Base-by-base conservation (phyloP, 2,329 filamentous ascomycete species). In the Chaetomium globosum region DNA sequence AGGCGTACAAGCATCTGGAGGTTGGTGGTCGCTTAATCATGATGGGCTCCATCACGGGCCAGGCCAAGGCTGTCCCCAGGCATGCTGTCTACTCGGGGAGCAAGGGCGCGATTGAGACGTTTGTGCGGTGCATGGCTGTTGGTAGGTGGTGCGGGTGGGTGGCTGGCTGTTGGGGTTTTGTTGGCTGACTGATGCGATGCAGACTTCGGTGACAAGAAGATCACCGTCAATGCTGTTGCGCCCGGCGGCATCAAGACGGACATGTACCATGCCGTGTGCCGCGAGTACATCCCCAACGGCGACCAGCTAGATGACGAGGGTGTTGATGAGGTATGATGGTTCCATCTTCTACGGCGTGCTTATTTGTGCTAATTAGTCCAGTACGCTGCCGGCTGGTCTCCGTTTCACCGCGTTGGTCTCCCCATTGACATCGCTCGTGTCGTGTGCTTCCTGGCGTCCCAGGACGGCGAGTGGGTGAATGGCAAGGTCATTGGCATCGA, bases 61-160 rank as follows among this genome's bases (percentile, higher is more conserved):
- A 89, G 80, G 89, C 78, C 64, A 84, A 86, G 75, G 88, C 85
- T 57, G 88, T 92, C 21, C 87, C 87, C 67, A 85, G 87, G 73
- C 89, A 92, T 75, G 83, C 87, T 16, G 82, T 93, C 56, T 93
- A 93, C 81, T 89, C 89, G 26, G 89, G 86, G 16, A 87, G 83
- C 76, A 93, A 93, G 82, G 90, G 89, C 71, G 87, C 90, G 46
- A 88, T 92, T 67, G 90, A 92, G 77, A 89, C 88, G 12, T 91
- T 92, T 77, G 88, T 90, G 70, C 88, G 90, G 75, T 87, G 85
- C 71, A 89, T 92, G 78, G 88, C 90, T 5, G 88, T 87, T 55
- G 85, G 85, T 86, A 73, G 78, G 83, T 69, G 23, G 13, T 31
- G 31, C 68, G 21, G 9, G 16, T 3, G 6, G 19, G 8, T 5